Percentiles rank a stretch among this genome's conserved stretches.
phyloP scores from a whole-genome alignment of 768 basidiomycete species.

The Cyclocybe aegerita region DNA sequence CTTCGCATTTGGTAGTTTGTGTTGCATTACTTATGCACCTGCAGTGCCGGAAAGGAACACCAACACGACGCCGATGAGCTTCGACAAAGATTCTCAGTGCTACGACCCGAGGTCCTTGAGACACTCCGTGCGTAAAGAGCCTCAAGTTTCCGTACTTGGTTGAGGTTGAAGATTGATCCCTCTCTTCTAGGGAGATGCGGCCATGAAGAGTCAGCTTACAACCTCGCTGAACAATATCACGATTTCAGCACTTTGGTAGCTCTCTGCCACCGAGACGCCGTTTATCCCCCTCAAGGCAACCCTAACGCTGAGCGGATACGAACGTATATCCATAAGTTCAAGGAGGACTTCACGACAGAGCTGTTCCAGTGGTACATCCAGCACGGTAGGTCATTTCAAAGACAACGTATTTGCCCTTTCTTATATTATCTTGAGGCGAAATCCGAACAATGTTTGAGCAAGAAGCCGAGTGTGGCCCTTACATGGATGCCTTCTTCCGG shows the following conservation, averaged over 20 bases:
- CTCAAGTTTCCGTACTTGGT: background rate
- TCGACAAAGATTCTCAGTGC: conserved; percentile 61
- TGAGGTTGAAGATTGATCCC: background rate
- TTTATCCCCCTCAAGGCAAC: conserved; percentile 64
- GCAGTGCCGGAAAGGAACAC: conserved; percentile 32
- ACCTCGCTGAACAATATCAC: conserved; percentile 80
- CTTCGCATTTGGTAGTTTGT: background rate
- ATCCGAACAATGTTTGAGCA: conserved; percentile 80
- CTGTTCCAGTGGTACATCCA: conserved; percentile 94
- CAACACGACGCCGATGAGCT: conserved; percentile 57
- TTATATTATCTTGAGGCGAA: conserved; percentile 54
- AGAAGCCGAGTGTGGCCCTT: conserved; percentile 56
- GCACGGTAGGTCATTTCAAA: conserved; percentile 53
- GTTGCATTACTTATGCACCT: conserved; percentile 2
- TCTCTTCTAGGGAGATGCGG: conserved; percentile 57
- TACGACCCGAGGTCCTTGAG: conserved; percentile 77
- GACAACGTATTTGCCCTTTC: background rate
- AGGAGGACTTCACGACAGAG: conserved; percentile 82
- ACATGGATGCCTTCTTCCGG: conserved; percentile 75
- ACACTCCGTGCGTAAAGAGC: conserved; percentile 63
- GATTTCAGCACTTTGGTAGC: conserved; percentile 87
- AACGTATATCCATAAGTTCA: conserved; percentile 73
- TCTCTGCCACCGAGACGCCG: conserved; percentile 70
- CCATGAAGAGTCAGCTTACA: conserved; percentile 68
- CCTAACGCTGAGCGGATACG: conserved; percentile 63